Evolutionary conservation across 176 grass and related monocot species (phyloP).

Genomic region (Pontederia paniculata): DNA sequence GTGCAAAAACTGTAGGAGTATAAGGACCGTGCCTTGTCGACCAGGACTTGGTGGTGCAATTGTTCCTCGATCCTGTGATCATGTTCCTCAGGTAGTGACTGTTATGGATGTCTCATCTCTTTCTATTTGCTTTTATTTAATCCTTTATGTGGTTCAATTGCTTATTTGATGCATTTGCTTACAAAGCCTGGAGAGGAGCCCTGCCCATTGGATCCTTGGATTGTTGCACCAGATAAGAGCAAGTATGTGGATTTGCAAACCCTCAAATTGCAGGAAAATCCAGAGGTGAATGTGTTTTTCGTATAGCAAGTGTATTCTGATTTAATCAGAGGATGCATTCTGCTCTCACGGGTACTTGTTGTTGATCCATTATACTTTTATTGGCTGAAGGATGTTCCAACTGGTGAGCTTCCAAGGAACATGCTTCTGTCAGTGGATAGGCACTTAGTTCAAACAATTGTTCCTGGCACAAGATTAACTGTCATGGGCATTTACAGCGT

Average conservation of each 20-base stretch:
- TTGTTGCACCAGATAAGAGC: slow-evolving; percentile 91
- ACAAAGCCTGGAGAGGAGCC: slow-evolving; percentile 79
- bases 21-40: slow-evolving; percentile 63
- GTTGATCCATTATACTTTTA: slow-evolving; percentile 7
- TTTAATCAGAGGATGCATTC: not conserved
- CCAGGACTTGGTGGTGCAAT: slow-evolving; percentile 87
- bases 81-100: slow-evolving; percentile 50
- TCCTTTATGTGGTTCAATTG: not conserved
- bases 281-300: slow-evolving; percentile 43
- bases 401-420: slow-evolving; percentile 93
- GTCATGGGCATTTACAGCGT: slow-evolving; percentile 91
- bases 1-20: slow-evolving; percentile 86
- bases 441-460: slow-evolving; percentile 92
- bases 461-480: slow-evolving; percentile 87
- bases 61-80: slow-evolving; percentile 76
- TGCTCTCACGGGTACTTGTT: not conserved
- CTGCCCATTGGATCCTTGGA: slow-evolving; percentile 91
- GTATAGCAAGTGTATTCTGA: not conserved
- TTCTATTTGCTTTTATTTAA: not conserved
- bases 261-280: slow-evolving; percentile 95
- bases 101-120: not conserved
- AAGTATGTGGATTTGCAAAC: slow-evolving; percentile 97
- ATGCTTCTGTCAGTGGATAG: slow-evolving; percentile 80
- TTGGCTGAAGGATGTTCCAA: slow-evolving; percentile 72
- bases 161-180: slow-evolving; percentile 4